phyloP scores from a whole-genome alignment of 139 green algal genomes.

The Ettlia oleoabundans region DNA sequence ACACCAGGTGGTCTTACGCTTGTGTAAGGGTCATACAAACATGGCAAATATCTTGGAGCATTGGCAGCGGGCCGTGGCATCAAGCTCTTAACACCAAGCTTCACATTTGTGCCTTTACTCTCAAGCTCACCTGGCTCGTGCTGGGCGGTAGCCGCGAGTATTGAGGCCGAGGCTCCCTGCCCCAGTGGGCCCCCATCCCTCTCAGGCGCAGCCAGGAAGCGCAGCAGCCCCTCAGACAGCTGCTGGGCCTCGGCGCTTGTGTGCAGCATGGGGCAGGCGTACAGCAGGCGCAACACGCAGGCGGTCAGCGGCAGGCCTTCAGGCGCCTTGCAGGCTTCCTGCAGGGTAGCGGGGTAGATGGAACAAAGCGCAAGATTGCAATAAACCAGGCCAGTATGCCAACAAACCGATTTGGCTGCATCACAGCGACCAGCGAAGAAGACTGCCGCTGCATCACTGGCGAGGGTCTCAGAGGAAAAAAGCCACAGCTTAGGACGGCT shows the following conservation, averaged over 20 bases:
- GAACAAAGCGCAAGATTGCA: neutral
- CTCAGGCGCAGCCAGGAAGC: slow-evolving; percentile 26
- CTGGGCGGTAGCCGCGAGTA: neutral
- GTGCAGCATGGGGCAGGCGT: slow-evolving; percentile 11
- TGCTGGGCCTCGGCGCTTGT: neutral
- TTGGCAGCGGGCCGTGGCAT: too few relatives aligned
- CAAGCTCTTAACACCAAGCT: too few relatives aligned
- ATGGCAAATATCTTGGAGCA: too few relatives aligned
- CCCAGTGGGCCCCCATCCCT: slow-evolving; percentile 10
- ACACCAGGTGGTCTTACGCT: too few relatives aligned
- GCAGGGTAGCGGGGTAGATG: neutral
- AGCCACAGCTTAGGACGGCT: too few relatives aligned
- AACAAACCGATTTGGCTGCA: neutral
- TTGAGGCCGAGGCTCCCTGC: neutral
- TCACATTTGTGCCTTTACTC: too few relatives aligned
- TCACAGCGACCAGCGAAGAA: neutral
- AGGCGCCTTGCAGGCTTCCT: slow-evolving; percentile 20
- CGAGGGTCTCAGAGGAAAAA: neutral
- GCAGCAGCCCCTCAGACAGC: slow-evolving; percentile 34
- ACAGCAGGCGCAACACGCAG: slow-evolving; percentile 32
- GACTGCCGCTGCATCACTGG: too few relatives aligned
- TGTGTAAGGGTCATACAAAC: too few relatives aligned
- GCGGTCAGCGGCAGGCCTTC: neutral
- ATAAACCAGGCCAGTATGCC: neutral
- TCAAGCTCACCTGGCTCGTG: too few relatives aligned